Base-by-base conservation (phyloP, 495 filamentous ascomycete genomes). In the Filosporella fistucella region DNA sequence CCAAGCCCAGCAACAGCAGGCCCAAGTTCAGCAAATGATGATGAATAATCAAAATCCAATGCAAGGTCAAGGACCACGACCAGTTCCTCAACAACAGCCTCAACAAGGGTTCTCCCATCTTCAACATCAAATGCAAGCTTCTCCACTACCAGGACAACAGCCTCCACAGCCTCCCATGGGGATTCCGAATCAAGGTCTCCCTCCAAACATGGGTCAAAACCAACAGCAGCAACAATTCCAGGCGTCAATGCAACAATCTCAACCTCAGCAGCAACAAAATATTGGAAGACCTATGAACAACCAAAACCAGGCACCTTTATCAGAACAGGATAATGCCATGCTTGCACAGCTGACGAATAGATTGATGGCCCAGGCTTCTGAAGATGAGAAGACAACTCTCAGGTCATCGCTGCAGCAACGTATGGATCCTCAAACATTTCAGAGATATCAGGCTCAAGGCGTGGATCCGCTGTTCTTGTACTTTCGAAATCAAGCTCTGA, bases 41-140 rank as follows among this genome's bases (percentile, higher is more conserved):
- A 66, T 74, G 64, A 72, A 67, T 42, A 70, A 68, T 24, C 24
- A 43, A 21, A 63, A 66, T 21, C 56, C 60, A 47, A 58, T 62
- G 47, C 68, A 73, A 58, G 39, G 57, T 14, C 65, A 71, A 32
- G 61, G 58, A 0, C 36, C 33, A n/a, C 44, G 57, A 34, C 22
- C 17, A 10, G 60, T 72, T 60, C 62, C 61, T 14, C 54, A 51
- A 0, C 70, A 71, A 48, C 66, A 57, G 1, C 39, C 57, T 0
- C 69, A 68, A 44, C 67, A 64, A 48, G 39, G 45, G 4, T 74
- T 78, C 32, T 70, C 68, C 33, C 68, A 70, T 26, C 62, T 74
- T 25, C 69, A 71, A 26, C 70, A 74, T 23, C 75, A 62, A 32
- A 74, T 71, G 69, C 73, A 77, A 51, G 57, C 68, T 0, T 64